Conservation (phyloP, 2,329 filamentous ascomycete genomes). For the Botrytis aclada region DNA sequence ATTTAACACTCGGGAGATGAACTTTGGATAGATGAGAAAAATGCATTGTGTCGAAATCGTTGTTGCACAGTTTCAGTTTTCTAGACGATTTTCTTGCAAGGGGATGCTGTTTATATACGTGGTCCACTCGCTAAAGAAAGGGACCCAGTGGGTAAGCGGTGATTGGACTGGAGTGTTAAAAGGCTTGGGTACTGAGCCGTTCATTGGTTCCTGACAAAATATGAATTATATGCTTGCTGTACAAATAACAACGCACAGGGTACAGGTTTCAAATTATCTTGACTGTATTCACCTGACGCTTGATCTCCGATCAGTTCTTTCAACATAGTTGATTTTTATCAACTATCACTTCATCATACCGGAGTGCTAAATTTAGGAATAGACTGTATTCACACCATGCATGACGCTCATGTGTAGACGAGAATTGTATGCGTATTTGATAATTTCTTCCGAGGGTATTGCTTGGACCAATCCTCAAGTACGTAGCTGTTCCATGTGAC, state of each 20-base stretch:
- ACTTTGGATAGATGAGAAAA: slow-evolving; percentile 1
- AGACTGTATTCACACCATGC: not conserved
- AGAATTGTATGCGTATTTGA: not conserved
- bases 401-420: not conserved
- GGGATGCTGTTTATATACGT: slow-evolving; percentile 18
- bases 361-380: too few species aligned
- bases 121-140: slow-evolving; percentile 18
- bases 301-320: not conserved
- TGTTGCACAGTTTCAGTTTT: slow-evolving; percentile 11
- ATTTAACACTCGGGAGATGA: not conserved
- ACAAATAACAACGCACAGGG: slow-evolving; percentile 6
- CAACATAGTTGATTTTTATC: not conserved
- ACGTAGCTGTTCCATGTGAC: not conserved
- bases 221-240: not conserved
- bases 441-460: not conserved
- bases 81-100: not conserved
- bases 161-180: not conserved
- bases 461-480: not conserved
- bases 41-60: not conserved
- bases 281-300: not conserved
- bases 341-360: not conserved
- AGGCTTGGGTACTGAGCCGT: not conserved
- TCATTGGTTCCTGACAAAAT: not conserved
- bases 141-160: slow-evolving; percentile 1
- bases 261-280: not conserved